Conservation (phyloP, 2,329 filamentous ascomycete genomes). For the Hypoxylon sp. region DNA sequence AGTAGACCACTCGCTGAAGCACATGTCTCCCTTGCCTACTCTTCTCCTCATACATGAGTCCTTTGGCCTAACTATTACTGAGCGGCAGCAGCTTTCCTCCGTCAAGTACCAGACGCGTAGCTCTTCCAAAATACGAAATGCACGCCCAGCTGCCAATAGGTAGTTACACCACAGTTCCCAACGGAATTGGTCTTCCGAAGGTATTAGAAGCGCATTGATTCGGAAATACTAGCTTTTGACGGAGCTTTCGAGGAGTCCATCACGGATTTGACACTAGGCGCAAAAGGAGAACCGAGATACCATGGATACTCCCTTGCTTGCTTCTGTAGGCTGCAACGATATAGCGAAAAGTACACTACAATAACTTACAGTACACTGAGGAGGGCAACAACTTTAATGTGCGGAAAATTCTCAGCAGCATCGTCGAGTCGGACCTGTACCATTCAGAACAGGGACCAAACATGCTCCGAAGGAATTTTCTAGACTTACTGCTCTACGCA, state of each 20-base stretch:
- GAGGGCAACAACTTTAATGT: too few species aligned
- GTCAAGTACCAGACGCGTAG: conserved; percentile 12
- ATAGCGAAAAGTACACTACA: too few species aligned
- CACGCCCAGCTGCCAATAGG: background rate
- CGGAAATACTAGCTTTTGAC: conserved; percentile 13
- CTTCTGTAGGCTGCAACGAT: background rate
- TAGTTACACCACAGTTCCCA: background rate
- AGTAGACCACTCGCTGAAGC: background rate
- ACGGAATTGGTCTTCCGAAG: background rate
- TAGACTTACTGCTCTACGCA: too few species aligned
- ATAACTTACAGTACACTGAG: background rate
- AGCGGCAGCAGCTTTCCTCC: background rate
- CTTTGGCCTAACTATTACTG: background rate
- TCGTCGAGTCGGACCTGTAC: too few species aligned
- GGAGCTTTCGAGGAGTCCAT: too few species aligned
- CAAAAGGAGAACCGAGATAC: background rate
- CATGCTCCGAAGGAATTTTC: too few species aligned
- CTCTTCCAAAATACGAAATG: conserved; percentile 23
- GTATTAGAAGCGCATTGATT: background rate
- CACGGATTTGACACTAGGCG: background rate
- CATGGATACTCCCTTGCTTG: background rate
- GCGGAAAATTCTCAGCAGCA: too few species aligned
- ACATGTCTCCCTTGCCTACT: background rate
- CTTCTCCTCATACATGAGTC: background rate
- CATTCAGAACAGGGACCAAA: too few species aligned